Conservation (phyloP, 306 rosid genomes). For the Malus domestica region ASM211411v1 NC_041801.1:2306001-2306500, state of each 20-base stretch:
- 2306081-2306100: not conserved
- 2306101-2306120: not conserved
- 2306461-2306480: not conserved
- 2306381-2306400: not conserved
- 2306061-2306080: not conserved
- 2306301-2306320: not conserved
- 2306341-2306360: not conserved
- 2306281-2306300: not conserved
- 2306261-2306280: slow-evolving; percentile 21
- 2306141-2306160: not conserved
- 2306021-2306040: not conserved
- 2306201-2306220: not conserved
- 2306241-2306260: slow-evolving; percentile 53
- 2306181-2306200: not conserved
- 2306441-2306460: not conserved
- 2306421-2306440: not conserved
- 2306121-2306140: not conserved
- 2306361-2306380: not conserved
- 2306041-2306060: not conserved
- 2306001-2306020: not conserved
- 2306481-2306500: not conserved
- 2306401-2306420: not conserved
- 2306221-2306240: not conserved
- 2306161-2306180: not conserved
- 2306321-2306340: not conserved